phyloP scores from a whole-genome alignment of 805 yeast genomes.

The Hagleromyces aurorensis region DNA sequence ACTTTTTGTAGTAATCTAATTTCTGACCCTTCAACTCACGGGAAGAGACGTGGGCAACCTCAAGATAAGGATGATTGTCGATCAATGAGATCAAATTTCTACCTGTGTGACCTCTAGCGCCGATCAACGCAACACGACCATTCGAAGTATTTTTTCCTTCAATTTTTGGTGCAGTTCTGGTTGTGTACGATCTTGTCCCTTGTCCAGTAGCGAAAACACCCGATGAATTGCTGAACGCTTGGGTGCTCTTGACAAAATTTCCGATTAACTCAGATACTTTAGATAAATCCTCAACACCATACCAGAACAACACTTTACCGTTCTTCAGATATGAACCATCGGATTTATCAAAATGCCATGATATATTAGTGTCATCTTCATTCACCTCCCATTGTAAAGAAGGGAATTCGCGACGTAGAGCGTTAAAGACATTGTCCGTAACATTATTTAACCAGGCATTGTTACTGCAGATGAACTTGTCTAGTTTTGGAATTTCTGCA shows the following conservation, averaged over 20 bases:
- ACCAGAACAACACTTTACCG: slow-evolving; percentile 92
- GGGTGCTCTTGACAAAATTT: slow-evolving; percentile 38
- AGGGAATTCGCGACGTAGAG: slow-evolving; percentile 65
- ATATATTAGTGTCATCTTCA: slow-evolving; percentile 83
- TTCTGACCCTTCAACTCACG: slow-evolving; percentile 88
- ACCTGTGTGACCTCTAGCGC: slow-evolving; percentile 98
- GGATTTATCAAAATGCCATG: slow-evolving; percentile 88
- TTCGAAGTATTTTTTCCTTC: slow-evolving; percentile 53
- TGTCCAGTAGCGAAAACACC: slow-evolving; percentile 41
- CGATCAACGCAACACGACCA: slow-evolving; percentile 84
- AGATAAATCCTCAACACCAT: slow-evolving; percentile 63
- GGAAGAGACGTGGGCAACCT: slow-evolving; percentile 87
- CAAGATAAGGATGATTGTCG: slow-evolving; percentile 80
- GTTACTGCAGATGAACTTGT: slow-evolving; percentile 78
- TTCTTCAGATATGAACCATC: slow-evolving; percentile 89
- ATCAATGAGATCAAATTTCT: slow-evolving; percentile 84
- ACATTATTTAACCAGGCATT: slow-evolving; percentile 97
- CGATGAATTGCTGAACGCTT: slow-evolving; percentile 25
- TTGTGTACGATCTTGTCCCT: slow-evolving; percentile 47
- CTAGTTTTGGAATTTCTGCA: slow-evolving; percentile 54
- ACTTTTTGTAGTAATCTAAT: slow-evolving; percentile 79
- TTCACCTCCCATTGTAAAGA: slow-evolving; percentile 80
- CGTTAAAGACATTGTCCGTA: slow-evolving; percentile 85
- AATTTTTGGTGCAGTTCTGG: slow-evolving; percentile 51
- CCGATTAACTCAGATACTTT: slow-evolving; percentile 57